phyloP scores from a whole-genome alignment of 1,139 yeast species.

The Nakaseomyces glabratus region DNA sequence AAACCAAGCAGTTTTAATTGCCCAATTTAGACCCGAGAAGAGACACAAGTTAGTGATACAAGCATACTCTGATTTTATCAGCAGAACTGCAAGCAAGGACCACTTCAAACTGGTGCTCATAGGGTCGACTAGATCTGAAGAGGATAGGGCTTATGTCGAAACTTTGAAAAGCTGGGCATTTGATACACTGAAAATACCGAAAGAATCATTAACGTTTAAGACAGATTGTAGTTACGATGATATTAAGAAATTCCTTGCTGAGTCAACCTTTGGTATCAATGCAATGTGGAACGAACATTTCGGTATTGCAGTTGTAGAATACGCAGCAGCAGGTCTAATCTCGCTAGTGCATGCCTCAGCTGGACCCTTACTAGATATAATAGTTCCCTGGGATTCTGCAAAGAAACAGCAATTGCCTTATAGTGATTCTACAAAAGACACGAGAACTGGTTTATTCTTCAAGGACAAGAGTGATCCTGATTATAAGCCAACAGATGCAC shows the following conservation, averaged over 20 bases:
- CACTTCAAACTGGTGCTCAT: slow-evolving; percentile 56
- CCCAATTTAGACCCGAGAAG: slow-evolving; percentile 95
- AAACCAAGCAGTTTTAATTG: slow-evolving; percentile 62
- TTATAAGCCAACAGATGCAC: slow-evolving; percentile 20
- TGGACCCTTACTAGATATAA: slow-evolving; percentile 87
- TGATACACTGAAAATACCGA: slow-evolving; percentile 39
- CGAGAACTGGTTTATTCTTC: slow-evolving; percentile 68
- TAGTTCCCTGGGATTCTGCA: slow-evolving; percentile 43
- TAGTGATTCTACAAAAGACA: slow-evolving; percentile 20
- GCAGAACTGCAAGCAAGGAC: slow-evolving; percentile 13
- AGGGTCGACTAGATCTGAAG: slow-evolving; percentile 73
- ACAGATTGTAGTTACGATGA: slow-evolving; percentile 68
- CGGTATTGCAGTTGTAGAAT: slow-evolving; percentile 96
- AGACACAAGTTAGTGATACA: slow-evolving; percentile 64
- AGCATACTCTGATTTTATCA: slow-evolving; percentile 49
- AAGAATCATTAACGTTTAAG: slow-evolving; percentile 49
- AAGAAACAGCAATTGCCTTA: slow-evolving; percentile 24
- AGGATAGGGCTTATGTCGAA: slow-evolving; percentile 55
- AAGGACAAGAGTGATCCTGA: slow-evolving; percentile 60
- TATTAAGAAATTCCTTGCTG: slow-evolving; percentile 47
- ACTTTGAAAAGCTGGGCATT: slow-evolving; percentile 39
- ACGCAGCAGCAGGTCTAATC: slow-evolving; percentile 74
- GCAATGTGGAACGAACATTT: slow-evolving; percentile 99
- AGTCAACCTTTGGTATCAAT: slow-evolving; percentile 70
- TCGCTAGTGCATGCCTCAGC: slow-evolving; percentile 93